A percentile compares a stretch with the other conserved stretches of the same genome.
Conservation (phyloP, 164 flowering plant genomes). For the Magnolia sinica region DNA sequence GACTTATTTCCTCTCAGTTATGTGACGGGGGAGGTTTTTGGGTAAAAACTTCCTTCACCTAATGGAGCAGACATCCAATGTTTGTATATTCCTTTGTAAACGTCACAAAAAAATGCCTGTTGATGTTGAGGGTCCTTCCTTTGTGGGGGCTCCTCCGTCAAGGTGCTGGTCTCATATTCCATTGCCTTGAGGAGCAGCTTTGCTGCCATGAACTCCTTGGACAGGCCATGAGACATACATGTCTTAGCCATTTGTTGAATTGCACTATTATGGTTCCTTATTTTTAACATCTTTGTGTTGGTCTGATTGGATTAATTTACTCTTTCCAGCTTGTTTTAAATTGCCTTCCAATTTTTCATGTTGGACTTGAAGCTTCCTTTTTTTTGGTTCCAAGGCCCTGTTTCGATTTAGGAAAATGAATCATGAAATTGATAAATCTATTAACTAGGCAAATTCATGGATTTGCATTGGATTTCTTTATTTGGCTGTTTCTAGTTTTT, state of each 20-base stretch:
- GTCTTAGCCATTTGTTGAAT: too few species aligned
- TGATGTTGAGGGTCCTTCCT: slow-evolving; percentile 21
- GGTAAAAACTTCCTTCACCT: slow-evolving; percentile 6
- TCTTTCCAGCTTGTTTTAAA: background rate
- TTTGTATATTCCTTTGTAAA: slow-evolving; percentile 14
- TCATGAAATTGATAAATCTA: too few species aligned
- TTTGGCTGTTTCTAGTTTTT: too few species aligned
- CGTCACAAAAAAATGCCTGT: slow-evolving; percentile 5
- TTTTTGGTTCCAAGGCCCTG: too few species aligned
- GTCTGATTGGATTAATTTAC: too few species aligned
- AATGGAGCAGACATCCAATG: slow-evolving; percentile 19
- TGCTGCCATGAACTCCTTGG: slow-evolving; percentile 15
- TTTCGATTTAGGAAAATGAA: too few species aligned
- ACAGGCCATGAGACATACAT: slow-evolving; percentile 17
- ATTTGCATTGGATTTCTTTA: too few species aligned
- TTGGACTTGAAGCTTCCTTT: too few species aligned
- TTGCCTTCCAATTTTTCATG: background rate
- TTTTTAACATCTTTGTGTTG: too few species aligned
- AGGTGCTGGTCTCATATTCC: slow-evolving; percentile 19
- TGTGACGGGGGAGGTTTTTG: slow-evolving; percentile 6
- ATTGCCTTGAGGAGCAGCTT: slow-evolving; percentile 19
- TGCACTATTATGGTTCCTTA: too few species aligned
- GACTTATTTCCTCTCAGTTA: slow-evolving; percentile 9
- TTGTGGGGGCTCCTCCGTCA: background rate
- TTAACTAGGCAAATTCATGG: too few species aligned